Evolutionary conservation across 2,329 filamentous ascomycete species (phyloP), one percentile per base, ranked within the genome.

Genomic region (Xylaria digitata): DNA sequence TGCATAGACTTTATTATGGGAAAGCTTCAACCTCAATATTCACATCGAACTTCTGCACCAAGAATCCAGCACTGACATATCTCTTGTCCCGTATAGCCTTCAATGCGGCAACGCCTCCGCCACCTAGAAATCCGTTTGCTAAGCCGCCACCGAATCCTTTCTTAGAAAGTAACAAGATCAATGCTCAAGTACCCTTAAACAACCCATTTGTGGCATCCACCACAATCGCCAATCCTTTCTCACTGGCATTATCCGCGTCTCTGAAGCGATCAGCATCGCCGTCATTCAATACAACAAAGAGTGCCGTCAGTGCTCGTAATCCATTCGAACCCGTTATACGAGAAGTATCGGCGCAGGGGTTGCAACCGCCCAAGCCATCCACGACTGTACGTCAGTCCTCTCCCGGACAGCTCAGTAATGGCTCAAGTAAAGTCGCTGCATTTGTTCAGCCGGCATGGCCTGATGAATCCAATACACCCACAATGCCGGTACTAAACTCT

Each of bases 391-490:
- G n/a, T 54, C 53, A 42, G 17, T 7, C 62, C 26, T 58, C 56
- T 0, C 34, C 45, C 8, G 42, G 13, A 23, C n/a, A 49, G 15
- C 32, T 2, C 30, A n/a, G 21, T 6, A 62, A 61, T 54, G 60
- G 61, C 7, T 50, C 52, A 30, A 70, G 34, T 46, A 68, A 68
- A 6, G 65, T 68, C 48, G 63, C 73, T 17, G 70, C 74, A 8
- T 72, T 71, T 26, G 70, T 72, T 32, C 66, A 74, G 46, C 71
- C 74, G 63, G 72, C 73, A 64, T 74, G 74, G 74, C 65, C 73
- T 6, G 72, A 70, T 30, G 54, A 50, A 50, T 66, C 66, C 19
- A 66, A 61, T 32, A 43, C 45, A 37, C 17, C 66, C 30, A 15
- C 52, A 15, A 13, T 30, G 26, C 40, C 1, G 30, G 46, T 9